Percentiles rank a stretch among this genome's conserved stretches.
Conservation (phyloP, 2,329 filamentous ascomycete species). For the Fusarium tuaranense region DNA sequence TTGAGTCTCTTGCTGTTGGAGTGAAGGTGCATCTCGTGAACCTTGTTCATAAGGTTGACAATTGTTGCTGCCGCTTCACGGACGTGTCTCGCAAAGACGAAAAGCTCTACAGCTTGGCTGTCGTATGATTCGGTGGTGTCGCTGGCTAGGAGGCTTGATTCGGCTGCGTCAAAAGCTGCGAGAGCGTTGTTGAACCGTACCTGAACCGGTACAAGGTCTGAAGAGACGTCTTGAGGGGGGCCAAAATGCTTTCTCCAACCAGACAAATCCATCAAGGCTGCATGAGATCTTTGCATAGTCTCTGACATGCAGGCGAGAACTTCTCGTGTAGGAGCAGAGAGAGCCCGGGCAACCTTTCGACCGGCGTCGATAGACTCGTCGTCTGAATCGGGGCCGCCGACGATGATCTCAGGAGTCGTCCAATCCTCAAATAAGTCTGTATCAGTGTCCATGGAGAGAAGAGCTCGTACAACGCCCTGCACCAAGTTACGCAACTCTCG, state of each 20-base stretch:
- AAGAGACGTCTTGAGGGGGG: conserved; percentile 55
- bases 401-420: conserved; percentile 29
- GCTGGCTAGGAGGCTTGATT: conserved; percentile 60
- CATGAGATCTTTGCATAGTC: conserved; percentile 60
- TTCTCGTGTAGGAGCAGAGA: conserved; percentile 60
- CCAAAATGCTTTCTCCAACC: conserved; percentile 62
- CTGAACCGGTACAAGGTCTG: conserved; percentile 55
- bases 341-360: conserved; percentile 41
- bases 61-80: conserved; percentile 63
- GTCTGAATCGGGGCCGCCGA: conserved; percentile 16
- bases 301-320: conserved; percentile 60
- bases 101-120: conserved; percentile 63
- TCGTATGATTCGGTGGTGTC: conserved; percentile 59
- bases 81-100: conserved; percentile 67
- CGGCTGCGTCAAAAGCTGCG: conserved; percentile 59
- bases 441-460: conserved; percentile 64
- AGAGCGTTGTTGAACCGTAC: conserved; percentile 57
- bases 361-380: conserved; percentile 29
- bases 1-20: conserved; percentile 57
- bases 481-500: conserved; percentile 64
- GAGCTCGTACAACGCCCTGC: conserved; percentile 65
- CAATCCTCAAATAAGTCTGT: conserved; percentile 57
- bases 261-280: conserved; percentile 65
- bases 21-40: conserved; percentile 59
- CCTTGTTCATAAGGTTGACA: conserved; percentile 59